Conservation (phyloP, 164 flowering plant genomes). For the Cinnamomum micranthum region DNA sequence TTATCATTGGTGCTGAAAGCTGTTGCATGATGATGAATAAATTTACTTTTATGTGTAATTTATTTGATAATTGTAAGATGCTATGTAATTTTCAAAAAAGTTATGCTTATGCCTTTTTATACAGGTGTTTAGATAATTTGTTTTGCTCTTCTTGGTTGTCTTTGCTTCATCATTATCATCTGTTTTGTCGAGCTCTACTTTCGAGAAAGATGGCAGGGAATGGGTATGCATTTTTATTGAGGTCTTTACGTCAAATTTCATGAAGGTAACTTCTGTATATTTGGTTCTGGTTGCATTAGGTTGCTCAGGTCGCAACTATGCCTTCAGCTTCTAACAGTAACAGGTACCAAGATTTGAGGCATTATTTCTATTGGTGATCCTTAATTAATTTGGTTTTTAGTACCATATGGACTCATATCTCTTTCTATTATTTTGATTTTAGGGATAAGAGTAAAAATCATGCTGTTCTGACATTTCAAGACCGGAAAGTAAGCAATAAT, state of each 20-base stretch:
- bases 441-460: conserved; percentile 58
- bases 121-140: not conserved
- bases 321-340: conserved; percentile 34
- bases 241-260: not conserved
- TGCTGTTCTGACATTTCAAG: conserved; percentile 29
- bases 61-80: not conserved
- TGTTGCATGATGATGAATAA: not conserved
- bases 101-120: not conserved
- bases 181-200: not conserved
- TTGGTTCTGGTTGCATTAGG: conserved; percentile 16
- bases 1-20: not conserved
- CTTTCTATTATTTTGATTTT: conserved; percentile 14
- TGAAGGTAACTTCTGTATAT: conserved; percentile 2
- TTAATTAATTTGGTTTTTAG: not conserved
- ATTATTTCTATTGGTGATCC: conserved; percentile 3
- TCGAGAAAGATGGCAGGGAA: not conserved
- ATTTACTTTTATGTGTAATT: not conserved
- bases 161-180: not conserved
- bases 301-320: conserved; percentile 28
- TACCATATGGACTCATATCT: not conserved
- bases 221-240: not conserved
- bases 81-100: too few species aligned
- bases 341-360: conserved; percentile 46
- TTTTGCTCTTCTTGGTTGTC: not conserved
- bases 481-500: conserved; percentile 54